Evolutionary conservation across 805 yeast species (phyloP).

Genomic region (Ogataea trehaloabstinens): DNA sequence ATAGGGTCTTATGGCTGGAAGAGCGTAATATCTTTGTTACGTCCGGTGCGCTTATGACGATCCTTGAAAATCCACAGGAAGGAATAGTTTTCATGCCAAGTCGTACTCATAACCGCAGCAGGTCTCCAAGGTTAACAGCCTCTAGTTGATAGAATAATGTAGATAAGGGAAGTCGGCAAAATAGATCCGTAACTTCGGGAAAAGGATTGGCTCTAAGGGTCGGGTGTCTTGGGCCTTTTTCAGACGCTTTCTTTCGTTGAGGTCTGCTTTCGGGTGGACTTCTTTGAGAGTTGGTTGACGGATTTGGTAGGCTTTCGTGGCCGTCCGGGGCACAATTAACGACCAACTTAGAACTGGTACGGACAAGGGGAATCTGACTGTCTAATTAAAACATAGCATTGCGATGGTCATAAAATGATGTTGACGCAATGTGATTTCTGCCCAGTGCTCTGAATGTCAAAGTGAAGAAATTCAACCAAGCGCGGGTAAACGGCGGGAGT

Average conservation of each 20-base stretch:
- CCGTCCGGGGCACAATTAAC: slow-evolving; percentile 8
- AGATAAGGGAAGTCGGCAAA: slow-evolving; percentile 9
- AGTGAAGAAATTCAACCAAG: slow-evolving; percentile 7
- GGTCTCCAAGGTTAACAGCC: slow-evolving; percentile 10
- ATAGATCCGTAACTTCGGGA: slow-evolving; percentile 9
- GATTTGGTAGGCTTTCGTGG: slow-evolving; percentile 6
- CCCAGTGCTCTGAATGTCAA: slow-evolving; percentile 8
- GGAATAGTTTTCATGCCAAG: slow-evolving; percentile 6
- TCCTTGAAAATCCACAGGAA: slow-evolving; percentile 7
- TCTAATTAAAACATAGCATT: slow-evolving; percentile 7
- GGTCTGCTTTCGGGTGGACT: slow-evolving; percentile 7
- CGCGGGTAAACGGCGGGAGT: slow-evolving; percentile 8
- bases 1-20: slow-evolving; percentile 7
- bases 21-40: slow-evolving; percentile 7
- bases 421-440: slow-evolving; percentile 6
- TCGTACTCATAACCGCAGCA: slow-evolving; percentile 7
- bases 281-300: slow-evolving; percentile 7
- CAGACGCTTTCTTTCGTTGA: slow-evolving; percentile 6
- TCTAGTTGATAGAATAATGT: slow-evolving; percentile 8
- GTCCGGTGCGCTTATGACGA: slow-evolving; percentile 8
- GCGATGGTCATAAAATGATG: slow-evolving; percentile 6
- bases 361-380: slow-evolving; percentile 10
- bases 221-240: slow-evolving; percentile 8
- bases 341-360: slow-evolving; percentile 9
- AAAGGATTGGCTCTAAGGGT: slow-evolving; percentile 8